phyloP scores from a whole-genome alignment of 202 grass and related monocot species.

The Saccharum hybrid region DNA sequence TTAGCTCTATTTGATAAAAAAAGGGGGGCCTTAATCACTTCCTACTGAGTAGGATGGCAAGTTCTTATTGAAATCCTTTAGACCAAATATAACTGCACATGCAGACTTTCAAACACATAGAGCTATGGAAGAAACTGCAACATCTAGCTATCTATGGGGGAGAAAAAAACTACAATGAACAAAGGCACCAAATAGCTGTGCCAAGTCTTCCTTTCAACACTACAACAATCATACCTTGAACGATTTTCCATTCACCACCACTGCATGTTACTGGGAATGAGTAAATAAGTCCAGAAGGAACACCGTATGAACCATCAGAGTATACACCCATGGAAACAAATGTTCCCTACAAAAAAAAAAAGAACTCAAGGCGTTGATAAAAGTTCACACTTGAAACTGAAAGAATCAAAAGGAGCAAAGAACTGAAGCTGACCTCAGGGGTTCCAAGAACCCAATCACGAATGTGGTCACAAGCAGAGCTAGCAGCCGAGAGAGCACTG shows the following conservation, averaged over 20 bases:
- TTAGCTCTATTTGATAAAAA: background rate
- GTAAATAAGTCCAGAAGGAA: constrained; percentile 94
- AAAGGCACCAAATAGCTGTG: background rate
- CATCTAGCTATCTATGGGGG: background rate
- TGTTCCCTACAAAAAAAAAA: constrained; percentile 62
- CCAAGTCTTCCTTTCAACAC: background rate
- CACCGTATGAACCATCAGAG: constrained; percentile 95
- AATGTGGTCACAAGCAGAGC: constrained; percentile 97
- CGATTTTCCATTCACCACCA: constrained; percentile 87
- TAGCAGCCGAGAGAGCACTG: constrained; percentile 95
- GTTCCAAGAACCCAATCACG: constrained; percentile 99
- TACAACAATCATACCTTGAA: constrained; percentile 72
- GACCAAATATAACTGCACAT: background rate
- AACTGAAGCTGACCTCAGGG: constrained; percentile 69
- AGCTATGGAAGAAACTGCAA: background rate
- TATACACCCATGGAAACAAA: constrained; percentile 99
- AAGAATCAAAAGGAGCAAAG: background rate
- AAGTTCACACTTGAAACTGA: background rate
- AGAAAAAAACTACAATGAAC: background rate
- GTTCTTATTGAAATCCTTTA: background rate
- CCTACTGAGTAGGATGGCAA: background rate
- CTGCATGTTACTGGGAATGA: constrained; percentile 93
- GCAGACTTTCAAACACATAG: background rate
- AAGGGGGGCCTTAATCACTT: background rate
- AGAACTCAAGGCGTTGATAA: background rate